These are phyloP conservation scores for Wickerhamiella domercqiae DNA, from an alignment of 805 yeast species.

Conservation along the genomic window DNA sequence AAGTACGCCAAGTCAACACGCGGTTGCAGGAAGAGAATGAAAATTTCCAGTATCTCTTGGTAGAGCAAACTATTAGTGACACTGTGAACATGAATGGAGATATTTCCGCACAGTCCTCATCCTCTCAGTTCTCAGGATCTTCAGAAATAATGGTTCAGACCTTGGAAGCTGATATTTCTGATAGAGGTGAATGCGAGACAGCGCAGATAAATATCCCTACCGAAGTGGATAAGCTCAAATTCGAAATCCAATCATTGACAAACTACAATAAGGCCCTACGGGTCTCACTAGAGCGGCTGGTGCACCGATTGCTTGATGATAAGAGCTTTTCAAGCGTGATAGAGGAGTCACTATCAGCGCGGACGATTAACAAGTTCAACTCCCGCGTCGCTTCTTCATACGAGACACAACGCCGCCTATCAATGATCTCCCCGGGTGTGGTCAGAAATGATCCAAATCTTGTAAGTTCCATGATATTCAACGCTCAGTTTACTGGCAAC, in stretches of 20 bases:
- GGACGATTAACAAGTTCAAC: conserved; percentile 11
- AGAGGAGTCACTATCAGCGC: conserved; percentile 15
- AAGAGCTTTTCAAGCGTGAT: conserved; percentile 19
- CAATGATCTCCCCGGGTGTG: neutral
- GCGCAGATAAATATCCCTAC: neutral
- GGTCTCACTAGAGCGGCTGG: conserved; percentile 22
- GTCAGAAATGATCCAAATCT: neutral
- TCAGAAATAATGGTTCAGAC: neutral
- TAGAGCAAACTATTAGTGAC: conserved; percentile 22
- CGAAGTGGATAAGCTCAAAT: conserved; percentile 15
- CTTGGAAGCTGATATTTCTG: neutral
- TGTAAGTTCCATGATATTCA: conserved; percentile 13
- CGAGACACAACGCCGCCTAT: neutral
- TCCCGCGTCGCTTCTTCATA: conserved; percentile 11
- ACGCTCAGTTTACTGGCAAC: conserved; percentile 9
- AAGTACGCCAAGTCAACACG: conserved; percentile 45
- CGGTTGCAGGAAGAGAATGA: conserved; percentile 24
- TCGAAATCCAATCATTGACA: conserved; percentile 18
- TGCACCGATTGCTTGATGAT: conserved; percentile 23
- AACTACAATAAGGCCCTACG: conserved; percentile 23
- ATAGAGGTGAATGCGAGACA: too few species aligned
- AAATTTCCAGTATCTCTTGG: conserved; percentile 21
- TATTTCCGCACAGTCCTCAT: neutral
- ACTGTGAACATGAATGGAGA: conserved; percentile 3
- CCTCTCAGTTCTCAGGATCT: neutral